Evolutionary conservation across 2,329 filamentous ascomycete species (phyloP).

Genomic region (Aureobasidium pullulans): DNA sequence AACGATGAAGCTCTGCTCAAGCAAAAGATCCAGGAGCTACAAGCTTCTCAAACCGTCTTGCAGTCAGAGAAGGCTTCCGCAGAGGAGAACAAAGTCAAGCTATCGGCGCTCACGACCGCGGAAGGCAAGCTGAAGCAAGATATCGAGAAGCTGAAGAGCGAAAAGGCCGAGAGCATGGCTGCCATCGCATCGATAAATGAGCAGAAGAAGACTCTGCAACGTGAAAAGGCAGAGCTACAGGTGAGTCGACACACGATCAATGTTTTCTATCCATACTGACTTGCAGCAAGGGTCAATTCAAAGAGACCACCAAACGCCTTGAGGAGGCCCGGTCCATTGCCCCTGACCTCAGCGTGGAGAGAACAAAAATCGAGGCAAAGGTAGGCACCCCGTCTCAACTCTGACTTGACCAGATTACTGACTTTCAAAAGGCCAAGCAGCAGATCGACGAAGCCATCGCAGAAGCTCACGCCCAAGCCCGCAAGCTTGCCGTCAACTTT

Average conservation of each 20-base stretch:
- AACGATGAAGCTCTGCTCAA: not conserved
- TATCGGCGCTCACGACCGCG: not conserved
- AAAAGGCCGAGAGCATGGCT: not conserved
- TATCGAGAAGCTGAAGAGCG: not conserved
- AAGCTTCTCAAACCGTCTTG: not conserved
- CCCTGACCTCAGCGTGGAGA: conserved; percentile 5
- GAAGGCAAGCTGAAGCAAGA: not conserved
- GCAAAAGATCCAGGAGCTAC: not conserved
- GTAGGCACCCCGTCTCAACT: not conserved
- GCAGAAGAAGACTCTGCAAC: not conserved
- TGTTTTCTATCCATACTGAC: too few relatives aligned
- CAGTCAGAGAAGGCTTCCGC: not conserved
- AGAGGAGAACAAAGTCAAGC: not conserved
- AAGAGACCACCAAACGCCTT: not conserved
- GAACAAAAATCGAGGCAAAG: not conserved
- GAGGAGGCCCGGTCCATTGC: not conserved
- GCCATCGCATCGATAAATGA: not conserved
- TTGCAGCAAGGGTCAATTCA: not conserved
- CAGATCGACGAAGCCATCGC: not conserved
- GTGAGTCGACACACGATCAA: not conserved
- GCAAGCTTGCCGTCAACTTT: not conserved
- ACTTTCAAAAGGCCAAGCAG: not conserved
- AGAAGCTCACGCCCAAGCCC: not conserved
- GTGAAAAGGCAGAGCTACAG: conserved; percentile 1
- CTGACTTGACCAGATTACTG: not conserved